Base-by-base conservation (phyloP, 1,284 basidiomycete genomes). In the Sphagnurus paluster region DNA sequence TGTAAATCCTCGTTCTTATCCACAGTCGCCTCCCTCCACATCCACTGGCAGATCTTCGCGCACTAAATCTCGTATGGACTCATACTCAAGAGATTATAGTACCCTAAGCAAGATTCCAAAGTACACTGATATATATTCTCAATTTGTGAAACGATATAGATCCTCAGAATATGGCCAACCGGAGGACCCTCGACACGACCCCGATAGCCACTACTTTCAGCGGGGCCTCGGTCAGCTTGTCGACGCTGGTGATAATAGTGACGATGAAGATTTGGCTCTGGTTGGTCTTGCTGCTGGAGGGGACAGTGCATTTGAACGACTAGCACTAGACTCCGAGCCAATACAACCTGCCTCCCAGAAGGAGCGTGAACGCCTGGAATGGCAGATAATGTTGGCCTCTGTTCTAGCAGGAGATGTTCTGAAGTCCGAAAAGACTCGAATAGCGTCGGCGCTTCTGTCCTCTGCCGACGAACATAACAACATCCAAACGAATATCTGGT, bases 341-440 rank as follows among this genome's bases (percentile, higher is more conserved):
- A 71, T 76, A 44, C 76, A 82, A 52, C 81, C 84, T 28, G 74
- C 77, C 32, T 84, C 80, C 6, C 67, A 79, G 35, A 84, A 89
- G 57, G 87, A 91, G 56, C 77, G 80, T 51, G 90, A 93, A 57
- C 78, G 94, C 21, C 70, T 95, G 37, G 93, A 95, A 66, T 98
- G 94, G 94, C 92, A 95, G 66, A 88, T 87, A 29, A 90, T 97
- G 85, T 79, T 98, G 30, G 83, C 90, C 7, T 95, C 93, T 29
- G 94, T 98, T 17, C 76, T 98, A 24, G 83, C 84, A 29, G 94
- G 95, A 11, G 93, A 98, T 60, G 93, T 98, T 5, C 77, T 98
- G 49, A 91, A 88, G 62, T 88, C 90, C 2, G 95, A 98, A 70
- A 96, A 93, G 68, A 89, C 87, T 16, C 83, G 95, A 46, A 94